Percentiles rank a stretch among this genome's conserved stretches.
Conservation (phyloP, 768 basidiomycete species). For the Leccinum aurantiacum region DNA sequence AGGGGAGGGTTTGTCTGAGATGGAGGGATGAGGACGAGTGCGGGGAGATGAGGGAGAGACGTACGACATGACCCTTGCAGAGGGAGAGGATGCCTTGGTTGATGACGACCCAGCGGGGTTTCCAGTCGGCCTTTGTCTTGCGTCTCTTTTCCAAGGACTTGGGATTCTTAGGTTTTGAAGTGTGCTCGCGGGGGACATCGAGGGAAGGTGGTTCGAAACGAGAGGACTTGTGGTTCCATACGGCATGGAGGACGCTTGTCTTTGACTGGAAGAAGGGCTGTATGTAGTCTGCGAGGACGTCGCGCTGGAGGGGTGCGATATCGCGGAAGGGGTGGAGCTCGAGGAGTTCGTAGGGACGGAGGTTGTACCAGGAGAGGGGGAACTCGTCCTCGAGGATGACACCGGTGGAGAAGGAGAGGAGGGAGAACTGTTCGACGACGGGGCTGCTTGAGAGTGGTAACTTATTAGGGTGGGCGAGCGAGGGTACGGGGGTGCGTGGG, state of each 20-base stretch:
- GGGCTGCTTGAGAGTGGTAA: too few species aligned
- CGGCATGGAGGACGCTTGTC: constrained; percentile 50
- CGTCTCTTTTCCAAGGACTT: constrained; percentile 25
- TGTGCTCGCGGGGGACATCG: constrained; percentile 4
- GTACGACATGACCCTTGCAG: constrained; percentile 52
- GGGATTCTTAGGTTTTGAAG: constrained; percentile 11
- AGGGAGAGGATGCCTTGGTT: constrained; percentile 54
- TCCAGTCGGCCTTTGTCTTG: constrained; percentile 56
- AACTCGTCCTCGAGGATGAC: constrained; percentile 70
- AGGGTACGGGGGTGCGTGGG: neutral
- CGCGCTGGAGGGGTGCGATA: constrained; percentile 45
- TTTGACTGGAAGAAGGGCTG: constrained; percentile 60
- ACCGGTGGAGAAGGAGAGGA: constrained; percentile 50
- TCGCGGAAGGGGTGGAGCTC: constrained; percentile 57
- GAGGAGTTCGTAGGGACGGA: constrained; percentile 64
- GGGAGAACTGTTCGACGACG: too few species aligned
- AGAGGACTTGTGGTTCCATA: constrained; percentile 32
- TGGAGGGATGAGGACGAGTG: constrained; percentile 3
- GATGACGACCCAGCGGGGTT: constrained; percentile 61
- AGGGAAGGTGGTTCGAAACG: constrained; percentile 28
- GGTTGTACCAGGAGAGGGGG: constrained; percentile 53
- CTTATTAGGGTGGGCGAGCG: neutral
- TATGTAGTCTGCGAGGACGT: constrained; percentile 42
- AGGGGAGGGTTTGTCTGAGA: constrained; percentile 40
- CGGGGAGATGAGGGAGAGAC: constrained; percentile 17